phyloP scores from a whole-genome alignment of 2,329 filamentous ascomycete genomes.

The Fusarium albosuccineum region DNA sequence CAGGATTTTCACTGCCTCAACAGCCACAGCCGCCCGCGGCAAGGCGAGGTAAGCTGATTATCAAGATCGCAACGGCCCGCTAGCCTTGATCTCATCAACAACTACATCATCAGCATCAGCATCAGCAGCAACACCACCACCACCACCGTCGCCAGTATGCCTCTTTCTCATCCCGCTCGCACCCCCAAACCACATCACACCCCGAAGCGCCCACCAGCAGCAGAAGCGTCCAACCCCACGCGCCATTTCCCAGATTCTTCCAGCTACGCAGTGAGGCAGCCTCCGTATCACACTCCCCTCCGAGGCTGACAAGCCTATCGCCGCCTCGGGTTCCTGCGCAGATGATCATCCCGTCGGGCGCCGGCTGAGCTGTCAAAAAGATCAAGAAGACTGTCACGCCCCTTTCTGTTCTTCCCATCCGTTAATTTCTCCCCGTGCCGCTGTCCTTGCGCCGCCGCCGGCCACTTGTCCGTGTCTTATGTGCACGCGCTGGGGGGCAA shows the following conservation, averaged over 20 bases:
- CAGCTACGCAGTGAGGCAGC: neutral
- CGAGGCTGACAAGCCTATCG: conserved; percentile 41
- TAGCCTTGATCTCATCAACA: conserved; percentile 15
- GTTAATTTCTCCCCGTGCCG: neutral
- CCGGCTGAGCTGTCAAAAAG: conserved; percentile 43
- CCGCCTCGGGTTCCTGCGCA: conserved; percentile 49
- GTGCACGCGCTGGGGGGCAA: conserved; percentile 22
- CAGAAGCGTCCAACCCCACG: conserved; percentile 32
- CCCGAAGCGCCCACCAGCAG: neutral
- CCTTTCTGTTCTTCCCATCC: neutral
- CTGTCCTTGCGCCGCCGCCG: conserved; percentile 14
- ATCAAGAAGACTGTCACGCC: conserved; percentile 4
- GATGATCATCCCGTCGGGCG: conserved; percentile 47
- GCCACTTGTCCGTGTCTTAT: conserved; percentile 36
- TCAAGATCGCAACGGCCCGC: conserved; percentile 12
- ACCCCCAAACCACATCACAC: conserved; percentile 23
- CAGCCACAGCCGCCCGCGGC: neutral
- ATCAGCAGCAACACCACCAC: too few relatives aligned
- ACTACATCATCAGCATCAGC: conserved; percentile 4
- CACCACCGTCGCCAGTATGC: neutral
- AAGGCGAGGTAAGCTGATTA: neutral
- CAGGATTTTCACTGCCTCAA: neutral
- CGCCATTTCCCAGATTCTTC: conserved; percentile 34
- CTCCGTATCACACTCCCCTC: conserved; percentile 13
- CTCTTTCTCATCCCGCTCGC: conserved; percentile 5